Evolutionary conservation across 352 stramenopile species (phyloP).

Genomic region (Phytophthora sp.): DNA sequence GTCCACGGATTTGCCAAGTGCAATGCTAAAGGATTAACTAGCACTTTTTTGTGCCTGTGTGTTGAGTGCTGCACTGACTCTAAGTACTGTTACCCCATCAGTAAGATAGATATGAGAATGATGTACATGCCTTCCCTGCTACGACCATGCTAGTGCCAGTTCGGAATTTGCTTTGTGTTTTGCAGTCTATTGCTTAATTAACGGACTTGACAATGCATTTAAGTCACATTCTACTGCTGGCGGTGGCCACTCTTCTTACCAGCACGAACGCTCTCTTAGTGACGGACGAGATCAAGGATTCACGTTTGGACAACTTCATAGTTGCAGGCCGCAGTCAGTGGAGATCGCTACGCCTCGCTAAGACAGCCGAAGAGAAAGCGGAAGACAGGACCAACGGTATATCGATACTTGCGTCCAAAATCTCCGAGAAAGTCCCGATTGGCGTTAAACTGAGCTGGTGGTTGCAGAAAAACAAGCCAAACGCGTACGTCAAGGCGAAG

Average conservation of each 20-base stretch:
- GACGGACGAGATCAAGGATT: neutral
- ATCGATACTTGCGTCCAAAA: neutral
- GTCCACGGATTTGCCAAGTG: no score
- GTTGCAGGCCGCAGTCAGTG: neutral
- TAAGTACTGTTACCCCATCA: no score
- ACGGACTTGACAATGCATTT: neutral
- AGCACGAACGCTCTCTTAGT: neutral
- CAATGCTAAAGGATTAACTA: no score
- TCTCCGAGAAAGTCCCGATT: neutral
- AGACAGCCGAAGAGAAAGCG: neutral
- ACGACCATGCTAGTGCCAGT: no score
- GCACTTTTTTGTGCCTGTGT: no score
- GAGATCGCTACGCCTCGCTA: neutral
- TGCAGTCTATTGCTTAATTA: no score
- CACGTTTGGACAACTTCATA: neutral
- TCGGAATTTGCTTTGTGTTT: no score
- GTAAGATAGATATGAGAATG: no score
- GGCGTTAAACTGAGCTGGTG: neutral
- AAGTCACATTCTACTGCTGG: neutral
- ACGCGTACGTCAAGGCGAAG: neutral
- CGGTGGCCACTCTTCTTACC: neutral
- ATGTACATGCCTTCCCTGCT: no score
- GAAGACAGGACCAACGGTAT: neutral
- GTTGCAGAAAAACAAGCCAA: neutral
- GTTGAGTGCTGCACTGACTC: no score